Conservation (phyloP, 2,329 filamentous ascomycete genomes). For the Harringtonia lauricola region DNA sequence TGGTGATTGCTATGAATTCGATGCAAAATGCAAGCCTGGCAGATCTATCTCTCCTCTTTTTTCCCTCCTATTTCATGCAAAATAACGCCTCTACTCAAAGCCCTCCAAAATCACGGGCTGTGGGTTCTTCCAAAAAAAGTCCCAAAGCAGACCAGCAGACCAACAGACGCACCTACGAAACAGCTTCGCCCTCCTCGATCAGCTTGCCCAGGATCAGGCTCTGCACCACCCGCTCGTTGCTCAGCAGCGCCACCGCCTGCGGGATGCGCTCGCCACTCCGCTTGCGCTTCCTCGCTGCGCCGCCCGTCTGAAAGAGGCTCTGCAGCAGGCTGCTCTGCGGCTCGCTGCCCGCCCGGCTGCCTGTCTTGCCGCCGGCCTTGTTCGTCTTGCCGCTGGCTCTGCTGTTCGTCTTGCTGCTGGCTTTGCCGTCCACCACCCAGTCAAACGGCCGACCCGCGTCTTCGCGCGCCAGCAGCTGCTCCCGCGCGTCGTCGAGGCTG, state of each 20-base stretch:
- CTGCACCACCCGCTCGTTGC: conserved; percentile 82
- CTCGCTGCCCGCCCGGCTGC: too few relatives aligned
- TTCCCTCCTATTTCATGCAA: too few relatives aligned
- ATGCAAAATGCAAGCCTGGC: too few relatives aligned
- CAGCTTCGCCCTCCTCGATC: conserved; percentile 51
- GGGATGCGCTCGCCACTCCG: conserved; percentile 25
- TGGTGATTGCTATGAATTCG: too few relatives aligned
- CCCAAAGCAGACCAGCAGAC: too few relatives aligned
- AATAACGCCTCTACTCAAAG: too few relatives aligned
- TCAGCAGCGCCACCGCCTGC: conserved; percentile 54
- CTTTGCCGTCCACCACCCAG: conserved; percentile 63
- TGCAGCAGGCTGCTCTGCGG: too few relatives aligned
- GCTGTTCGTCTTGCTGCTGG: conserved; percentile 21
- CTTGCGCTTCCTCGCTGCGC: conserved; percentile 31
- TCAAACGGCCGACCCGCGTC: conserved; percentile 44
- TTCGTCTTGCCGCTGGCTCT: too few relatives aligned
- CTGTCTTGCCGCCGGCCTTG: too few relatives aligned
- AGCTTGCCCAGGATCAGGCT: conserved; percentile 79
- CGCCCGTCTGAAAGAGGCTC: conserved; percentile 1
- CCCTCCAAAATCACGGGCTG: too few relatives aligned
- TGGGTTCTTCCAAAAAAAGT: too few relatives aligned
- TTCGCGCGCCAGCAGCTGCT: conserved; percentile 41
- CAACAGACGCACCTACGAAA: background rate
- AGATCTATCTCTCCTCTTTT: too few relatives aligned
- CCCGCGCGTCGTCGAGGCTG: conserved; percentile 54